Evolutionary conservation across 805 yeast species (phyloP).

Genomic region (Pichia deserticola): DNA sequence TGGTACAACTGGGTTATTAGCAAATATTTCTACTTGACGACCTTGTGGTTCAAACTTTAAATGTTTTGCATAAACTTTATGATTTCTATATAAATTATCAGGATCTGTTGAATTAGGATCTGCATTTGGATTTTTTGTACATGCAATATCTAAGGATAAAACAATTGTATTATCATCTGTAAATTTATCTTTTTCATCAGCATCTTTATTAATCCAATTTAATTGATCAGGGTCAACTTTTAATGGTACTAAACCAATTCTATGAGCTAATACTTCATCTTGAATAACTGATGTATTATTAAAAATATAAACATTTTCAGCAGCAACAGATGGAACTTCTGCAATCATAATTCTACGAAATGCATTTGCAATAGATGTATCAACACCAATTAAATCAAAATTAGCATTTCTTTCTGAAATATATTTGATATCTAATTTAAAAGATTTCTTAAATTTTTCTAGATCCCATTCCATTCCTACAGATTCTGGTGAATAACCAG

Average conservation of each 20-base stretch:
- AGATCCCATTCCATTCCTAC: slow-evolving; percentile 76
- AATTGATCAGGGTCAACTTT: slow-evolving; percentile 85
- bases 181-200: slow-evolving; percentile 60
- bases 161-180: slow-evolving; percentile 89
- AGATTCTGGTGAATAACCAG: slow-evolving; percentile 57
- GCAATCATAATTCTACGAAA: slow-evolving; percentile 95
- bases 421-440: slow-evolving; percentile 61
- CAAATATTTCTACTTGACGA: slow-evolving; percentile 65
- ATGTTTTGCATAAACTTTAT: slow-evolving; percentile 84
- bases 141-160: slow-evolving; percentile 68
- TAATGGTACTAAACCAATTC: slow-evolving; percentile 89
- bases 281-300: slow-evolving; percentile 96
- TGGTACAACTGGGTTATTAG: slow-evolving; percentile 60
- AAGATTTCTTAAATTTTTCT: slow-evolving; percentile 62
- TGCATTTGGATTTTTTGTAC: slow-evolving; percentile 82
- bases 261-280: slow-evolving; percentile 93
- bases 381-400: slow-evolving; percentile 80
- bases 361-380: slow-evolving; percentile 92
- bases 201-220: slow-evolving; percentile 67
- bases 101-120: slow-evolving; percentile 75
- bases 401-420: slow-evolving; percentile 65
- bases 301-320: slow-evolving; percentile 83
- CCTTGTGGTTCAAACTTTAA: slow-evolving; percentile 90
- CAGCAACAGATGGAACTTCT: slow-evolving; percentile 94
- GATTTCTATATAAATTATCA: slow-evolving; percentile 71